Conservation (phyloP, 805 yeast genomes). For the Myxozyma mucilagina region DNA sequence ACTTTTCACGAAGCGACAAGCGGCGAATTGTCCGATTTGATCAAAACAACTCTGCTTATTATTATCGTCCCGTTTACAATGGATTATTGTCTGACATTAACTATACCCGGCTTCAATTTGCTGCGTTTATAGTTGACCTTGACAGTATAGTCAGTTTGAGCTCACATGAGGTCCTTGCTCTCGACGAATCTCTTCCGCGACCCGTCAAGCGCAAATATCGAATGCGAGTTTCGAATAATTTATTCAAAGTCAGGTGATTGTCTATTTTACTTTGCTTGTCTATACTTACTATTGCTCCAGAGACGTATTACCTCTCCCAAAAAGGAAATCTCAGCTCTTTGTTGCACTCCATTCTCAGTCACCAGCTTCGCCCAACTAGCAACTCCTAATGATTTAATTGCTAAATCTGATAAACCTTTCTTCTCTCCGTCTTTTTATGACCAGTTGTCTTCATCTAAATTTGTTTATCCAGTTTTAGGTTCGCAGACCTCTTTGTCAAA, state of each 20-base stretch:
- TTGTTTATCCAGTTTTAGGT: neutral
- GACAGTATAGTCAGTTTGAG: slow-evolving; percentile 1
- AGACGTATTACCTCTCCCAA: neutral
- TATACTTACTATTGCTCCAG: neutral
- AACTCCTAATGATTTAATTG: neutral
- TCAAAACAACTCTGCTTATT: neutral
- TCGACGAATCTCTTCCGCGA: neutral
- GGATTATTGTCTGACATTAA: neutral
- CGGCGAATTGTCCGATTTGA: slow-evolving; percentile 3
- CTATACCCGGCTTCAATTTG: neutral
- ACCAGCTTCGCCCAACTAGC: neutral
- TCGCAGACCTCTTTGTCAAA: neutral
- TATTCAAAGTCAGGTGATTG: neutral
- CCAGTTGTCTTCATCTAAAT: neutral
- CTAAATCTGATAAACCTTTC: neutral
- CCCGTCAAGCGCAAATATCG: slow-evolving; percentile 1
- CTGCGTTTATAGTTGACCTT: slow-evolving; percentile 6
- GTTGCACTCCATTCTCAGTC: neutral
- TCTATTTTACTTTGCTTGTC: neutral
- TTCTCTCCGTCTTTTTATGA: neutral
- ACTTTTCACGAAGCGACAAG: neutral
- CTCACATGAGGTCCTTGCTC: neutral
- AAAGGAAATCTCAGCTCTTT: neutral
- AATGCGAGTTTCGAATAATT: neutral
- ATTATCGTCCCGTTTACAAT: neutral